phyloP scores from a whole-genome alignment of 1,284 basidiomycete species.

The Macrocystidia cucumis region DNA sequence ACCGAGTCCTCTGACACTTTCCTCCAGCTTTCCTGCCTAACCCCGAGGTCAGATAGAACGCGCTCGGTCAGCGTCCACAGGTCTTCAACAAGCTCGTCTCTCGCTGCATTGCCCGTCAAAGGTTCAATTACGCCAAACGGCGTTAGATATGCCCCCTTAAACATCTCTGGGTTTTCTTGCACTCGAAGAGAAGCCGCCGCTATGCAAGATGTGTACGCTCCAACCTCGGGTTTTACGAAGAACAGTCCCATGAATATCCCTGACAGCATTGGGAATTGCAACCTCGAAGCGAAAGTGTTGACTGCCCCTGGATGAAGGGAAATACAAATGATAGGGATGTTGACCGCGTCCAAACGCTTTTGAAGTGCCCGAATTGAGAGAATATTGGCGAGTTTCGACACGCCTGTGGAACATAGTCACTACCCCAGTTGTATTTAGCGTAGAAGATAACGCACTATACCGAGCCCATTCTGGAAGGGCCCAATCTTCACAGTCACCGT shows the following conservation, averaged over 20 bases:
- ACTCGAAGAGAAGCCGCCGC: slow-evolving; percentile 36
- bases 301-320: slow-evolving; percentile 28
- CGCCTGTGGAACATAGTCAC: slow-evolving; percentile 14
- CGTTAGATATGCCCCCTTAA: slow-evolving; percentile 36
- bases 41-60: too few relatives aligned
- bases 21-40: too few relatives aligned
- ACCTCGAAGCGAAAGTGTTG: slow-evolving; percentile 27
- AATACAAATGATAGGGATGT: slow-evolving; percentile 18
- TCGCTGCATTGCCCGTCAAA: slow-evolving; percentile 19
- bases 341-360: slow-evolving; percentile 20
- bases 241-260: slow-evolving; percentile 21
- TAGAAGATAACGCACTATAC: slow-evolving; percentile 25
- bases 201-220: slow-evolving; percentile 34
- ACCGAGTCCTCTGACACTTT: too few relatives aligned
- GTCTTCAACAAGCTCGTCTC: slow-evolving; percentile 31
- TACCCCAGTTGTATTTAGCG: too few relatives aligned
- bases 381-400: slow-evolving; percentile 32
- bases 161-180: slow-evolving; percentile 26
- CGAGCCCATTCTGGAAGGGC: slow-evolving; percentile 18
- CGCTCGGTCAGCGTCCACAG: slow-evolving; percentile 35
- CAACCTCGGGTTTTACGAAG: slow-evolving; percentile 28
- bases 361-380: slow-evolving; percentile 32
- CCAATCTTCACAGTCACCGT: slow-evolving; percentile 23
- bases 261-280: slow-evolving; percentile 17
- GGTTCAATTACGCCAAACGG: slow-evolving; percentile 25